These are phyloP conservation scores for Auricularia sp. DNA, from an alignment of 768 basidiomycete species.

Conservation along the genomic window DNA sequence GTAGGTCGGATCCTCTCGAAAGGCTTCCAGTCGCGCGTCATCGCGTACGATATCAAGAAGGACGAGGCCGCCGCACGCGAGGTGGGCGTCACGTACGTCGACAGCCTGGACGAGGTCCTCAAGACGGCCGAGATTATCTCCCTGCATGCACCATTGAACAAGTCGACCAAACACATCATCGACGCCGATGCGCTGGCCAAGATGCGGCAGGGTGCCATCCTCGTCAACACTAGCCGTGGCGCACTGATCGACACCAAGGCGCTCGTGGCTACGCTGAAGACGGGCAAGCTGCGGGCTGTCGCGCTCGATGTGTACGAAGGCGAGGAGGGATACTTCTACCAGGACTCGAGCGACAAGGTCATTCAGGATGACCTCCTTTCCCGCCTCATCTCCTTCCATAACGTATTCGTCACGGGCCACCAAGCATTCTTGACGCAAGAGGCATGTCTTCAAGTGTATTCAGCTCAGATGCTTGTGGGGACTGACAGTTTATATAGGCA, in stretches of 20 bases:
- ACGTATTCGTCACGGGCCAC: constrained; percentile 13
- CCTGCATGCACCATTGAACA: constrained; percentile 23
- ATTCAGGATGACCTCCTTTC: constrained; percentile 14
- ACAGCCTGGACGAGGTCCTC: constrained; percentile 25
- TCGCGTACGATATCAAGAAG: not conserved
- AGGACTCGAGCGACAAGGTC: constrained; percentile 9
- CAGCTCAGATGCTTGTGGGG: not conserved
- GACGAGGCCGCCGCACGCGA: constrained; percentile 4
- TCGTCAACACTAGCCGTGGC: constrained; percentile 27
- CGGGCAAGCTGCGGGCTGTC: constrained; percentile 11
- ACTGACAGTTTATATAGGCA: constrained; percentile 4
- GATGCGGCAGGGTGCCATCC: constrained; percentile 17
- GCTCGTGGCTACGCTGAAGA: constrained; percentile 12
- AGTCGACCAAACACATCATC: constrained; percentile 18
- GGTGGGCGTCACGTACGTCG: constrained; percentile 12
- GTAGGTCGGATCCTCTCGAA: constrained; percentile 18
- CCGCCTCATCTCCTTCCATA: constrained; percentile 12
- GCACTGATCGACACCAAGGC: constrained; percentile 15
- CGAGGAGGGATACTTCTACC: constrained; percentile 13
- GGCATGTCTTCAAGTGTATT: not conserved
- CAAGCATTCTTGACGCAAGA: constrained; percentile 13
- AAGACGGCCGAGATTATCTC: constrained; percentile 19
- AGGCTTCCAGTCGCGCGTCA: constrained; percentile 17
- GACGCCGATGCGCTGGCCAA: constrained; percentile 13
- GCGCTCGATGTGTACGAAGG: constrained; percentile 16